phyloP scores from a whole-genome alignment of 768 basidiomycete species.

The Agrocybe praecox region DNA sequence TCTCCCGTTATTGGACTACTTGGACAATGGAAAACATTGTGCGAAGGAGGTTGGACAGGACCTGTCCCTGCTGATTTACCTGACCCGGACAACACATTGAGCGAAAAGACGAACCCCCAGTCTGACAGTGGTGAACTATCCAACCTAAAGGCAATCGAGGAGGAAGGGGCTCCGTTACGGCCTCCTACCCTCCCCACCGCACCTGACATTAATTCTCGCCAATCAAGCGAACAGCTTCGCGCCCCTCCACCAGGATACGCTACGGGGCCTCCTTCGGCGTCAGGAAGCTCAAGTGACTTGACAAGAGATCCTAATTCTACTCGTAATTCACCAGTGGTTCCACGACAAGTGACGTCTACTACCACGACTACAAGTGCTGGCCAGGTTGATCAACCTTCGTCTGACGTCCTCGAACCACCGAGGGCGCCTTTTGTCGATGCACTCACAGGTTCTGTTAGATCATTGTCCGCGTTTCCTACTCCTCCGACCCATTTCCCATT shows the following conservation, averaged over 20 bases:
- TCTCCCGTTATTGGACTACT: constrained; percentile 70
- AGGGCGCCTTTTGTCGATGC: constrained; percentile 36
- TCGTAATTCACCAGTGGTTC: constrained; percentile 10
- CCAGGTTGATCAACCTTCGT: too few relatives aligned
- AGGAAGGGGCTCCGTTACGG: constrained; percentile 9
- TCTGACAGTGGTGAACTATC: constrained; percentile 3
- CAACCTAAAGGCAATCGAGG: constrained; percentile 15
- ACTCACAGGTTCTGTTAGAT: constrained; percentile 59
- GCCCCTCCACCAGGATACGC: constrained; percentile 14
- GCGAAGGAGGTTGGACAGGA: constrained; percentile 76
- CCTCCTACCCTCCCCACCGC: constrained; percentile 3
- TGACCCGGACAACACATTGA: constrained; percentile 20
- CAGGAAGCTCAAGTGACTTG: constrained; percentile 16
- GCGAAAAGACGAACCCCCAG: background rate
- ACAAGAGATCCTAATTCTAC: constrained; percentile 6
- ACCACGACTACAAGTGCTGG: too few relatives aligned
- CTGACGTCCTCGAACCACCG: constrained; percentile 38
- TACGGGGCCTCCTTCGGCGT: constrained; percentile 14
- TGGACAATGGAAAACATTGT: constrained; percentile 71
- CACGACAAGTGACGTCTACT: constrained; percentile 9
- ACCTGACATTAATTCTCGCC: constrained; percentile 9
- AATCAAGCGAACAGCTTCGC: constrained; percentile 7
- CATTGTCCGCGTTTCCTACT: constrained; percentile 71
- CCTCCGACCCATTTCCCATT: constrained; percentile 76
- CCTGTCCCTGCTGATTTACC: constrained; percentile 48